Conservation (phyloP, 164 flowering plant species). For the Litsea cubeba region DNA sequence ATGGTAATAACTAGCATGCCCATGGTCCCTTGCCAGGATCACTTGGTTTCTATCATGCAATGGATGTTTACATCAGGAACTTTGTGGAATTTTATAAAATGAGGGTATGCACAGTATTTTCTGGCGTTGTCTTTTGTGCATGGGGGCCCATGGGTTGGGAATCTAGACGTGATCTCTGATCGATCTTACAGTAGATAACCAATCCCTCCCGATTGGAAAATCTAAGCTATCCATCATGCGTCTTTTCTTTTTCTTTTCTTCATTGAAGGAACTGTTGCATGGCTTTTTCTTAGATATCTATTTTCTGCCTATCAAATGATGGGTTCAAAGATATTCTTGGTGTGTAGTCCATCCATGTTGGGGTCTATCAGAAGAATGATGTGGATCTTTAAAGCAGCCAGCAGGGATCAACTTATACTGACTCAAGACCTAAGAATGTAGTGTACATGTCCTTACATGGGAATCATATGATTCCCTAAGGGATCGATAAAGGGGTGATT, state of each 20-base stretch:
- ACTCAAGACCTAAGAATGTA: no score
- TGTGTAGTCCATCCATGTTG: no score
- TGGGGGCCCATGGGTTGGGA: not conserved
- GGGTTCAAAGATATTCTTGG: no score
- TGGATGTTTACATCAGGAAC: not conserved
- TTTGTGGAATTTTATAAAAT: not conserved
- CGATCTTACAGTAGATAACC: not conserved
- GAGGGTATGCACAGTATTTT: no score
- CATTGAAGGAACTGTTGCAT: not conserved
- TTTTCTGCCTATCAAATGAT: not conserved
- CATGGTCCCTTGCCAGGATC: no score
- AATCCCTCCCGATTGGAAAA: not conserved
- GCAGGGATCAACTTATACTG: no score
- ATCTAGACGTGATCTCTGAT: not conserved
- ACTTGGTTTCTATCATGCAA: no score
- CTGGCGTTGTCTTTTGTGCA: not conserved
- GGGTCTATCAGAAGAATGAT: no score
- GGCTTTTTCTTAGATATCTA: not conserved
- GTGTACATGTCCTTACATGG: no score
- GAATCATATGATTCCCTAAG: no score
- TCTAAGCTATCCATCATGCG: not conserved
- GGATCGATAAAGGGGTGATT: no score
- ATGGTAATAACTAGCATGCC: constrained; percentile 47
- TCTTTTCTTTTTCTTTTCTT: not conserved
- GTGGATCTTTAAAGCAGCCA: no score